Base-by-base conservation (phyloP, 164 flowering plant genomes). In the Berberis thunbergii region DNA sequence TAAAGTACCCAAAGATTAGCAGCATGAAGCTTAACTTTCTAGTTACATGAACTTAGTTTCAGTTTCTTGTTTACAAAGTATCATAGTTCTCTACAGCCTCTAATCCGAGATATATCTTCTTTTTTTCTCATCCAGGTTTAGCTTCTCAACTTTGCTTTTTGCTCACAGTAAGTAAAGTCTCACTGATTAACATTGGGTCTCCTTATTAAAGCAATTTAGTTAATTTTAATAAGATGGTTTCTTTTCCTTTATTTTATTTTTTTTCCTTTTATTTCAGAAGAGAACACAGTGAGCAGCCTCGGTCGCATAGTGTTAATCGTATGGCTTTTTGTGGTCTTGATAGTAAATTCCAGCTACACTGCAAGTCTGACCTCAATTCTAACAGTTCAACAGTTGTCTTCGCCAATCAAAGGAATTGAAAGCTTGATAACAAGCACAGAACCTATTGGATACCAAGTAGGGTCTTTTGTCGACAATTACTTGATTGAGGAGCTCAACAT, bases 111-210 rank as follows among this genome's bases (percentile, higher is more conserved):
- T 60, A 13, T 11, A 49, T 4, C 6, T 61, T 52, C 4, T 60
- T 2, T 42, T 46, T 64, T 70, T 62, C 26, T 52, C 46, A 44
- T 81, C 78, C 96, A 87, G 96, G 94, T 89, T 87, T 70, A 86
- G 91, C 77, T 79, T 88, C 65, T 86, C 96, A 61, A 88, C 96
- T 54, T 66, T 77, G 69, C 85, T 83, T 74, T 86, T 85, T 42
- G 74, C 88, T 10, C 93, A 88, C 55, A 79, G 96, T 90, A 74
- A 88, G 97, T 86, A n/a, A 66, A 38, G 38, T 60, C 40, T 7
- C n/a, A 62, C 61, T 44, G 48, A 39, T 59, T 41, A 52, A 44
- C 42, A 12, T 39, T 55, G 40, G 4, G 2, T 48, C 52, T 66
- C 44, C 43, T 60, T 56, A 26, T 42, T 39, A 7, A 7, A 1